A percentile compares a stretch with the other conserved stretches of the same genome.
Conservation (phyloP, 768 basidiomycete genomes). For the Boletus sp. region DNA sequence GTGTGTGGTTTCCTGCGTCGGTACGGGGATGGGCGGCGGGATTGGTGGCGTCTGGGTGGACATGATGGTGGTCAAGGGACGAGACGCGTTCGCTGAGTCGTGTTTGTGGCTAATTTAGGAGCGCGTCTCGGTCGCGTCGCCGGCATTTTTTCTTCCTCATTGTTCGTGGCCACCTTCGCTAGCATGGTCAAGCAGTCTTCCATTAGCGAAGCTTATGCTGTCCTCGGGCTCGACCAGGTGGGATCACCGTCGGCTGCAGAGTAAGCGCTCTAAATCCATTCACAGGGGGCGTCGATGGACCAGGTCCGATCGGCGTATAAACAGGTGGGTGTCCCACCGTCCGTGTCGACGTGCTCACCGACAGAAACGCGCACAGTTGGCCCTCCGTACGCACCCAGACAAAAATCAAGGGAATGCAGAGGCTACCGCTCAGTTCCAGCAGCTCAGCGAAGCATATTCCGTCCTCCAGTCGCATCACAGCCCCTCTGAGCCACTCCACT, state of each 20-base stretch:
- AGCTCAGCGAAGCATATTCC: constrained; percentile 66
- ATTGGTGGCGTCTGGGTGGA: background rate
- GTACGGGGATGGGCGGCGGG: constrained; percentile 1
- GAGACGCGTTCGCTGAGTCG: background rate
- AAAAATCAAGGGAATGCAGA: constrained; percentile 66
- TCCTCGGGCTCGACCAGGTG: constrained; percentile 58
- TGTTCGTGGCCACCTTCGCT: constrained; percentile 9
- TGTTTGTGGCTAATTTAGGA: constrained; percentile 16
- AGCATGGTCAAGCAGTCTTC: constrained; percentile 38
- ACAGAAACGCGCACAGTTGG: constrained; percentile 40
- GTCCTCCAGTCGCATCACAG: constrained; percentile 54
- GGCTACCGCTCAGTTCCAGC: constrained; percentile 70
- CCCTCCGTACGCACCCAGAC: constrained; percentile 71
- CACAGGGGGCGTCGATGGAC: constrained; percentile 60
- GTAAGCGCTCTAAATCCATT: constrained; percentile 10
- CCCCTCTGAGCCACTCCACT: constrained; percentile 23
- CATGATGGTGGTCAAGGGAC: constrained; percentile 9
- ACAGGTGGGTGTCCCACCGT: constrained; percentile 42
- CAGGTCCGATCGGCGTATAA: constrained; percentile 68
- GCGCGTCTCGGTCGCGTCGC: constrained; percentile 31
- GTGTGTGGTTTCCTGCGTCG: constrained; percentile 8
- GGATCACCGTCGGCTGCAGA: background rate
- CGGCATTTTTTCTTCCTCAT: background rate
- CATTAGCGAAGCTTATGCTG: constrained; percentile 38
- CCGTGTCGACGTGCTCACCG: background rate